Evolutionary conservation across 805 yeast species (phyloP), one percentile per base, ranked within the genome.

Genomic region (Pichia thaimueangensis): DNA sequence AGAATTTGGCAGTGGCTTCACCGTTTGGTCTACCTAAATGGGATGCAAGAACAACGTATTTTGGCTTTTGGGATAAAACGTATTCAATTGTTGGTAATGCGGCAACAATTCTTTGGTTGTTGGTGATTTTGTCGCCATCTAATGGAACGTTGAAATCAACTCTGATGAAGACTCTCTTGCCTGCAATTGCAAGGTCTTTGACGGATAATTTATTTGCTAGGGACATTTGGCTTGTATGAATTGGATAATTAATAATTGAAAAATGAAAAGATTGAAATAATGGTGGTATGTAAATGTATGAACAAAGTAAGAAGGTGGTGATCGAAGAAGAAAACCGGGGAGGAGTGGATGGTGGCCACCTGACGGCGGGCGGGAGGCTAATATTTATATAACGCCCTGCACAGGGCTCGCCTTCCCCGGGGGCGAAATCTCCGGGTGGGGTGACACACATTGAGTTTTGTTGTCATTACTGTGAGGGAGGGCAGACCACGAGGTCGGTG

Each of bases 21-120:
- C 99, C 99, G 67, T 93, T 93, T 69, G 99, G 99, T 76, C 99
- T 88, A 63, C 99, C 99, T 67, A 93, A 78, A 69, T 93, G 99
- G 48, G 97, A 89, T 53, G 97, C 97, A 58, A 93, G 78, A 56
- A 93, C 74, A 54, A 93, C 82, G 54, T 80, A 86, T 76, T 83
- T 87, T 64, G 99, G 96, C 61, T 84, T 78, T 56, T 91, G 82
- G 64, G 86, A 91, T 65, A 85, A 73, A 42, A 91, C 97, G 68
- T 91, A 93, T 71, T 94, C 69, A 74, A 93, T 93, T 57, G 99
- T 91, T 68, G 99, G 99, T 60, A 94, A 73, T 56, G 99, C 98
- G 66, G 98, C 99, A 60, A 89, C 97, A 63, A 93, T 93, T 74
- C 99, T 84, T 75, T 93, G 97, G 77, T 93, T 94, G 81, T 94